These are phyloP conservation scores for Babesia bigemina DNA, from an alignment of 169 alveolate genomes.

Conservation along the genomic window DNA sequence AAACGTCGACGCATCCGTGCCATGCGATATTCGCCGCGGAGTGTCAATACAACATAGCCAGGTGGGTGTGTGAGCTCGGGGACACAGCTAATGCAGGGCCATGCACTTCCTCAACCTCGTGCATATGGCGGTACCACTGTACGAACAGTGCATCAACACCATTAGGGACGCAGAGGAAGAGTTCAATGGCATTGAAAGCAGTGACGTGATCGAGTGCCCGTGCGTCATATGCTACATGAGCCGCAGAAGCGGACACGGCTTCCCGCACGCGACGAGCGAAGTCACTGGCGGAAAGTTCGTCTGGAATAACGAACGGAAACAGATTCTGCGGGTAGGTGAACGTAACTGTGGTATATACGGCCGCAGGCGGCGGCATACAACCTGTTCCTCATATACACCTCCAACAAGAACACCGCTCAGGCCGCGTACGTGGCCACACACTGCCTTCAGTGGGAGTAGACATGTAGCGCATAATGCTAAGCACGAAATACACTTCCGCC, in stretches of 20 bases:
- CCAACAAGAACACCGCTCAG: conserved; percentile 44
- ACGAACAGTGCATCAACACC: conserved; percentile 58
- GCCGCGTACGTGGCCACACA: conserved; percentile 61
- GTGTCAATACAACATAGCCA: conserved; percentile 57
- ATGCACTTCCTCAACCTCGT: conserved; percentile 56
- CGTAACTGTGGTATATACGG: neutral
- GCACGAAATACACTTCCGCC: neutral
- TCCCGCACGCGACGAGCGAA: conserved; percentile 49
- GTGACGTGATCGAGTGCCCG: conserved; percentile 45
- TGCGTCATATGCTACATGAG: conserved; percentile 58
- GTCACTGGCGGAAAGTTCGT: conserved; percentile 28
- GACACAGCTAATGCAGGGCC: conserved; percentile 29
- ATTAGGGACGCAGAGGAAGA: conserved; percentile 14
- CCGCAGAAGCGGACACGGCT: conserved; percentile 8
- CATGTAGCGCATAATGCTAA: conserved; percentile 5
- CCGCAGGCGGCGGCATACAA: conserved; percentile 53
- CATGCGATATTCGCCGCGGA: conserved; percentile 47
- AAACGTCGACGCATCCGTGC: conserved; percentile 28
- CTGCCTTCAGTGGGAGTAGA: conserved; percentile 52
- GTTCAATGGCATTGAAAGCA: conserved; percentile 9
- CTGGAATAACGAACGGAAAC: conserved; percentile 32
- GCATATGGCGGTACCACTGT: conserved; percentile 65
- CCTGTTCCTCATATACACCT: conserved; percentile 56
- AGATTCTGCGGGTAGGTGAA: conserved; percentile 39
- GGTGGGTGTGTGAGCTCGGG: conserved; percentile 14